These are phyloP conservation scores for Gymnopilus junonius DNA, from an alignment of 768 basidiomycete species.

Conservation along the genomic window DNA sequence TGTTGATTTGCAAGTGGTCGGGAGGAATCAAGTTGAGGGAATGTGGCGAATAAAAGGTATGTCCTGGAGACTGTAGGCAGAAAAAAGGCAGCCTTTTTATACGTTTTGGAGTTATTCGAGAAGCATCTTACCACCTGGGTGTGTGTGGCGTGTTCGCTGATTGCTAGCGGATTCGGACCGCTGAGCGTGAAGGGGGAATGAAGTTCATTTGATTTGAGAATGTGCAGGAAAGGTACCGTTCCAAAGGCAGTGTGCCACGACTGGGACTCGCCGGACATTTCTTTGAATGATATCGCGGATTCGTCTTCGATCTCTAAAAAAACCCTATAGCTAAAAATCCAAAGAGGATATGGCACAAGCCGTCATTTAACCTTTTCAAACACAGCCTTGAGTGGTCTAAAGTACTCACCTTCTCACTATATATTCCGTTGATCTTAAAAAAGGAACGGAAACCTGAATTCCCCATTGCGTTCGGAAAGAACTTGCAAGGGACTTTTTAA, in stretches of 20 bases:
- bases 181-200: conserved; percentile 13
- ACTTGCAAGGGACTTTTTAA: not conserved
- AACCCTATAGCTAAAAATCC: conserved; percentile 33
- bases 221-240: conserved; percentile 19
- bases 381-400: conserved; percentile 9
- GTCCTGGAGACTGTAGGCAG: conserved; percentile 1
- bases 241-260: conserved; percentile 9
- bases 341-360: conserved; percentile 26
- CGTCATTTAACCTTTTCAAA: conserved; percentile 25
- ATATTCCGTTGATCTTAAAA: not conserved
- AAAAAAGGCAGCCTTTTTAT: conserved; percentile 24
- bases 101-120: conserved; percentile 21
- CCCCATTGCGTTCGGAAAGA: not conserved
- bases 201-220: conserved; percentile 19
- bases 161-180: conserved; percentile 26
- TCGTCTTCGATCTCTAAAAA: conserved; percentile 23
- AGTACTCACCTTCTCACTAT: not conserved
- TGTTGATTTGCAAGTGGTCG: conserved; percentile 29
- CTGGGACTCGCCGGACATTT: conserved; percentile 21
- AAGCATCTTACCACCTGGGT: conserved; percentile 20
- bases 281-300: conserved; percentile 13
- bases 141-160: conserved; percentile 22
- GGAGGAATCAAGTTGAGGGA: conserved; percentile 14
- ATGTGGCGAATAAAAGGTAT: conserved; percentile 1
- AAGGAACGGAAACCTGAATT: not conserved